Percentiles rank a stretch among this genome's conserved stretches.
phyloP scores from a whole-genome alignment of 768 basidiomycete species.

The Mycena epipterygia region DNA sequence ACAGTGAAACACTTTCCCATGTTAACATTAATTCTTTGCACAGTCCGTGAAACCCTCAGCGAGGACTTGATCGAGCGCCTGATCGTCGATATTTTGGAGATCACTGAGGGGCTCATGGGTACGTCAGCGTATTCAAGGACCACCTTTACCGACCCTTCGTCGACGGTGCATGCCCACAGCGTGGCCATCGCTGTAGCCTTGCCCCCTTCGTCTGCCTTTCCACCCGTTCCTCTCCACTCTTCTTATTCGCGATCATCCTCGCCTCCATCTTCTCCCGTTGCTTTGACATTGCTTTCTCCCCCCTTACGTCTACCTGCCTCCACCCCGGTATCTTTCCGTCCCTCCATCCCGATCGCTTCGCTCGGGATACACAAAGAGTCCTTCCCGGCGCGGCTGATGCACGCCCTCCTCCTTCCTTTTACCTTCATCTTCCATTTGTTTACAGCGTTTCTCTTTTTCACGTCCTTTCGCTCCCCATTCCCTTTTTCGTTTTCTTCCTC shows the following conservation, averaged over 20 bases:
- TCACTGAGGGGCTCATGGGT: conserved; percentile 63
- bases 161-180: not conserved
- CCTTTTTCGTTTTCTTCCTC: not conserved
- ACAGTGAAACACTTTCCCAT: conserved; percentile 35
- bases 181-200: not conserved
- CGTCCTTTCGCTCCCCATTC: conserved; percentile 2
- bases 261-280: not conserved
- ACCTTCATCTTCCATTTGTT: conserved; percentile 30
- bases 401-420: conserved; percentile 26
- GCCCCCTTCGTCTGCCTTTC: conserved; percentile 20
- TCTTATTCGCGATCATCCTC: conserved; percentile 19
- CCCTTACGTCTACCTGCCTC: not conserved
- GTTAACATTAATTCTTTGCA: conserved; percentile 44
- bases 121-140: conserved; percentile 38
- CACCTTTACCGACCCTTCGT: conserved; percentile 23
- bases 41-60: conserved; percentile 68
- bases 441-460: conserved; percentile 5
- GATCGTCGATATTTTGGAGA: conserved; percentile 63
- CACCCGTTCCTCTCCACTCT: conserved; percentile 23
- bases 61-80: conserved; percentile 66
- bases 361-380: conserved; percentile 3
- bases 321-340: not conserved
- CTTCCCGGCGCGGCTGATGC: conserved; percentile 21
- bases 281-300: no score
- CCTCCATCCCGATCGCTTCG: conserved; percentile 18